phyloP scores from a whole-genome alignment of 2,329 filamentous ascomycete species.

The Aspergillus sp. region DNA sequence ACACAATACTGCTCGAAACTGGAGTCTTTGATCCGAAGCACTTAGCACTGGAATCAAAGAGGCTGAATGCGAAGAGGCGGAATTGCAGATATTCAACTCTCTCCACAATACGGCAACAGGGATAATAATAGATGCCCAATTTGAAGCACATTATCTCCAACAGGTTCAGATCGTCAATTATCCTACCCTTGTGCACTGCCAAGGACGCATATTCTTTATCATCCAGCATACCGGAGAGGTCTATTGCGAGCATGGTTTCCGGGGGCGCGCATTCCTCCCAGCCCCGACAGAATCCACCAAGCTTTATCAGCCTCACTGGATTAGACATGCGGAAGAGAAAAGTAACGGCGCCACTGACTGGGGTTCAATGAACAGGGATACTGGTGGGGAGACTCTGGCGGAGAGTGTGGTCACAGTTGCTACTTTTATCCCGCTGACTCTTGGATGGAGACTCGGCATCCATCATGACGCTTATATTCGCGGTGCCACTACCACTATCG shows the following conservation, averaged over 20 bases:
- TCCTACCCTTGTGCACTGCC: neutral
- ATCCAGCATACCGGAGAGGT: constrained; percentile 27
- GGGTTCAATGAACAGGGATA: constrained; percentile 20
- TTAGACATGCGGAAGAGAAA: constrained; percentile 19
- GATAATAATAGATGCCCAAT: constrained; percentile 17
- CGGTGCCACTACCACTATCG: constrained; percentile 12
- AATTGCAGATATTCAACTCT: neutral
- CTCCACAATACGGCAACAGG: constrained; percentile 8
- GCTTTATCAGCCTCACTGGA: constrained; percentile 23
- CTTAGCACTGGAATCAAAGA: neutral
- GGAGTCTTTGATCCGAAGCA: neutral
- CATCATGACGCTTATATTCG: constrained; percentile 44
- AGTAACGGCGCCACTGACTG: constrained; percentile 20
- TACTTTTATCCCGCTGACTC: constrained; percentile 24
- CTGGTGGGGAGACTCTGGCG: constrained; percentile 12
- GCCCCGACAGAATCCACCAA: constrained; percentile 32
- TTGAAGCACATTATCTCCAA: constrained; percentile 6
- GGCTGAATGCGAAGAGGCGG: constrained; percentile 15
- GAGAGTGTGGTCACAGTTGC: constrained; percentile 12
- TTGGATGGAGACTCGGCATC: constrained; percentile 20
- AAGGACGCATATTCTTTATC: constrained; percentile 21
- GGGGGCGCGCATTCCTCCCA: constrained; percentile 39
- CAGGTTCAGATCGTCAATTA: constrained; percentile 1
- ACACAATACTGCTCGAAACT: neutral
- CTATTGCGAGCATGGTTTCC: constrained; percentile 37